A percentile compares a stretch with the other conserved stretches of the same genome.
Evolutionary conservation across 176 grass and related monocot genomes (phyloP).

Genomic region (Oryza glumipatula): DNA sequence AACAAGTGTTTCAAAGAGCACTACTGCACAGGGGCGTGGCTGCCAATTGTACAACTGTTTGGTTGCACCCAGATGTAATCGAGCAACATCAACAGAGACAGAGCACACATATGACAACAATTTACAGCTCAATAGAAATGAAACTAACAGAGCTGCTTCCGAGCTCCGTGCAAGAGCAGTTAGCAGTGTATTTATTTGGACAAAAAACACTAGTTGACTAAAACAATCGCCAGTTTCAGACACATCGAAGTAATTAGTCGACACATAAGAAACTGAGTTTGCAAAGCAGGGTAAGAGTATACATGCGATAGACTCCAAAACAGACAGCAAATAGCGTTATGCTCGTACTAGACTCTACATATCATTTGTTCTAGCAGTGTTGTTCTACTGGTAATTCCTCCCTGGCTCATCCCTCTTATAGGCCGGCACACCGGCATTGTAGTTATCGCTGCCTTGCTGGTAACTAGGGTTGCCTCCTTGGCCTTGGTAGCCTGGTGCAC

Average conservation of each 20-base stretch:
- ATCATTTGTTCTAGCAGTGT: not conserved
- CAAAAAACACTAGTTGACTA: not conserved
- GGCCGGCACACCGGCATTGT: conserved; percentile 11
- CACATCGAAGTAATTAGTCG: not conserved
- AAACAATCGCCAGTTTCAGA: not conserved
- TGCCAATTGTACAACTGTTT: too few relatives aligned
- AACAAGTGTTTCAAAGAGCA: too few relatives aligned
- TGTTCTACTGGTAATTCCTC: conserved; percentile 58
- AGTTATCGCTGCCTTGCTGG: conserved; percentile 27
- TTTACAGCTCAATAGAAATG: not conserved
- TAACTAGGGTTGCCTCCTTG: conserved; percentile 20
- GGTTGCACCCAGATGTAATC: too few relatives aligned
- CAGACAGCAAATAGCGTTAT: not conserved
- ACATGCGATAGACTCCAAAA: conserved; percentile 12
- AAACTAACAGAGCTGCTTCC: not conserved
- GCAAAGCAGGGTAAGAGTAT: conserved; percentile 18
- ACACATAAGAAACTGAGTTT: conserved; percentile 3
- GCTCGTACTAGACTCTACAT: conserved; percentile 20
- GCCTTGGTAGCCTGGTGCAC: conserved; percentile 29
- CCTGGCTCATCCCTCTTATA: conserved; percentile 55
- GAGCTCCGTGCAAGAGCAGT: not conserved
- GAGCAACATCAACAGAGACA: too few relatives aligned
- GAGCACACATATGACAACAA: not conserved
- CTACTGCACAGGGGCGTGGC: too few relatives aligned
- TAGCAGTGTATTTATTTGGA: conserved; percentile 36